Conservation (phyloP, 108 stramenopile species). For the Heterococcus sp. region DNA sequence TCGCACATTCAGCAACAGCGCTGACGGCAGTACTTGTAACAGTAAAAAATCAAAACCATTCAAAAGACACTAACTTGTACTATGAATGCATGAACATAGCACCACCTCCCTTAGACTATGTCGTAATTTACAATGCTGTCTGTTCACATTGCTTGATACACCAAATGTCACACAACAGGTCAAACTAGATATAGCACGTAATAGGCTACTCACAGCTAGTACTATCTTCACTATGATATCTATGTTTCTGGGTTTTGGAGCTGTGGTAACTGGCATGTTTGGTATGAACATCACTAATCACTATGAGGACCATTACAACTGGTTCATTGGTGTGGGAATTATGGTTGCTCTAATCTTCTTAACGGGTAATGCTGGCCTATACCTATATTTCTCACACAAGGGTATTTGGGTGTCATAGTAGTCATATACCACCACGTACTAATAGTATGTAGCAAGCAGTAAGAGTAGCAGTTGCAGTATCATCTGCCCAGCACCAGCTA, state of each 20-base stretch:
- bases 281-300: conserved; percentile 4
- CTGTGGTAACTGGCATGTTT: conserved; percentile 34
- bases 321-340: background rate
- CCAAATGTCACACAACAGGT: conserved; percentile 16
- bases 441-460: too few relatives aligned
- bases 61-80: too few relatives aligned
- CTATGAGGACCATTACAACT: background rate
- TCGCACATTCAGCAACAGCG: too few relatives aligned
- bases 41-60: too few relatives aligned
- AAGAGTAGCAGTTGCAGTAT: too few relatives aligned
- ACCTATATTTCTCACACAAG: background rate
- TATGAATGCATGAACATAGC: too few relatives aligned
- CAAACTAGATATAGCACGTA: conserved; percentile 50
- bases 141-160: too few relatives aligned
- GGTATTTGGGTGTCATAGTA: background rate
- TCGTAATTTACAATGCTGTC: too few relatives aligned
- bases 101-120: too few relatives aligned
- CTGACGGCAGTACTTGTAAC: too few relatives aligned
- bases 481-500: too few relatives aligned
- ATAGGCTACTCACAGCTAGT: conserved; percentile 36
- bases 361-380: background rate
- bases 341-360: background rate
- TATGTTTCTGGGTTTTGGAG: conserved; percentile 30
- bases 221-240: conserved; percentile 31
- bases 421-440: too few relatives aligned